Evolutionary conservation across 345 rosid genomes (phyloP).

Genomic region (Populus ilicifolia): DNA sequence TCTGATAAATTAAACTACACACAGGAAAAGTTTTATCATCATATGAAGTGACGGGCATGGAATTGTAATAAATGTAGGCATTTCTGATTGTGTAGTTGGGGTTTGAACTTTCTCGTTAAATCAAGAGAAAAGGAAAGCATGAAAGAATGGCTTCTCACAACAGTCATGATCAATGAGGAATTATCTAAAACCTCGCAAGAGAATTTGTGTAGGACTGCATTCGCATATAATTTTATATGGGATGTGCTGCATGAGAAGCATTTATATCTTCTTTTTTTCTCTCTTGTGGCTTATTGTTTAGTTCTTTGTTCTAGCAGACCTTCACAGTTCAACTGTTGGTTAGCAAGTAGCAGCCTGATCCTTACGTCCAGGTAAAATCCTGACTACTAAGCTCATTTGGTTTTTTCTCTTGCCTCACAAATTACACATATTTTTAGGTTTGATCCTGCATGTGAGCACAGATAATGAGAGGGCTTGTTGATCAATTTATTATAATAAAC

Average conservation of each 20-base stretch:
- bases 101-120: conserved; percentile 1
- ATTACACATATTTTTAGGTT: not conserved
- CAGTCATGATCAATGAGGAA: not conserved
- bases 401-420: not conserved
- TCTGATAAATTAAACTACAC: not conserved
- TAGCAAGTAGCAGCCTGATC: not conserved
- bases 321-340: not conserved
- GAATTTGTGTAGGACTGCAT: not conserved
- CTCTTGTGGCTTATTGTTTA: not conserved
- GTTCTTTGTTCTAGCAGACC: not conserved
- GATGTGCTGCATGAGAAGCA: not conserved
- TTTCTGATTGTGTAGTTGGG: conserved; percentile 7
- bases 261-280: not conserved
- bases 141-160: not conserved
- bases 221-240: not conserved
- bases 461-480: not conserved
- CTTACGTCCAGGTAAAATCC: not conserved
- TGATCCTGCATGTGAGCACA: not conserved
- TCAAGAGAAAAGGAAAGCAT: not conserved
- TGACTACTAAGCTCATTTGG: not conserved
- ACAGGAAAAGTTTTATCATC: not conserved
- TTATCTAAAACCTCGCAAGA: not conserved
- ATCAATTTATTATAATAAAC: not conserved
- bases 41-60: conserved; percentile 4
- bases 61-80: not conserved